A percentile compares a stretch with the other conserved stretches of the same genome.
Evolutionary conservation across 2,329 filamentous ascomycete species (phyloP).

Genomic region (Raffaelea arxii): DNA sequence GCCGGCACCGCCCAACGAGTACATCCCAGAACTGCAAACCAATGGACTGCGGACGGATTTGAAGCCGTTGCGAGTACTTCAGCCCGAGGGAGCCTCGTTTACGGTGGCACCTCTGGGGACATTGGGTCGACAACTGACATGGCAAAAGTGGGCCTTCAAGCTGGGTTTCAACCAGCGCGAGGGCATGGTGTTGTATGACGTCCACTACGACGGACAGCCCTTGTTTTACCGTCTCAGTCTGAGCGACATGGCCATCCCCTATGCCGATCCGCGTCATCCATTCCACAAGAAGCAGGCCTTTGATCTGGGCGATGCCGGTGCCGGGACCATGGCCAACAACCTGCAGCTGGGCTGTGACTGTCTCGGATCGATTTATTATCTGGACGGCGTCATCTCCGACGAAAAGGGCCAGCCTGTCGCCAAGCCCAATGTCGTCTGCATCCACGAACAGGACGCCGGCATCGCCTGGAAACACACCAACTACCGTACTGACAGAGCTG

Average conservation of each 20-base stretch:
- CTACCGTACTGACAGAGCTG: constrained; percentile 51
- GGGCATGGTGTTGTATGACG: constrained; percentile 59
- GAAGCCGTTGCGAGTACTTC: constrained; percentile 39
- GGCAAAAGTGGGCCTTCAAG: constrained; percentile 62
- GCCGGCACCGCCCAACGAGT: constrained; percentile 26
- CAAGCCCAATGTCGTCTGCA: constrained; percentile 48
- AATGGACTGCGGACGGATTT: constrained; percentile 32
- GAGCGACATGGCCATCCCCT: constrained; percentile 59
- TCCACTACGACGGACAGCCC: constrained; percentile 55
- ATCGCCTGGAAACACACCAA: constrained; percentile 66
- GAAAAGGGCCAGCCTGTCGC: constrained; percentile 40
- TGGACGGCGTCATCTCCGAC: constrained; percentile 46
- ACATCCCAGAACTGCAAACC: constrained; percentile 25
- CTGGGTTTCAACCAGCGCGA: constrained; percentile 63
- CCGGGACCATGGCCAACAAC: constrained; percentile 59
- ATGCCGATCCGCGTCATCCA: constrained; percentile 55
- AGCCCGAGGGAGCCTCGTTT: constrained; percentile 25
- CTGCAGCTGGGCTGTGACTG: constrained; percentile 61
- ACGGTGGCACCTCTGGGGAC: constrained; percentile 27
- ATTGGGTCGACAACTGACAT: constrained; percentile 35
- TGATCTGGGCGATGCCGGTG: constrained; percentile 61
- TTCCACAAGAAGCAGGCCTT: constrained; percentile 65
- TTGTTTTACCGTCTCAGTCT: constrained; percentile 59
- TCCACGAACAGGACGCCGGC: constrained; percentile 63
- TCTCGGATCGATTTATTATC: constrained; percentile 54